phyloP scores from a whole-genome alignment of 176 grass and related monocot species.

The Rhynchospora pubera region DNA sequence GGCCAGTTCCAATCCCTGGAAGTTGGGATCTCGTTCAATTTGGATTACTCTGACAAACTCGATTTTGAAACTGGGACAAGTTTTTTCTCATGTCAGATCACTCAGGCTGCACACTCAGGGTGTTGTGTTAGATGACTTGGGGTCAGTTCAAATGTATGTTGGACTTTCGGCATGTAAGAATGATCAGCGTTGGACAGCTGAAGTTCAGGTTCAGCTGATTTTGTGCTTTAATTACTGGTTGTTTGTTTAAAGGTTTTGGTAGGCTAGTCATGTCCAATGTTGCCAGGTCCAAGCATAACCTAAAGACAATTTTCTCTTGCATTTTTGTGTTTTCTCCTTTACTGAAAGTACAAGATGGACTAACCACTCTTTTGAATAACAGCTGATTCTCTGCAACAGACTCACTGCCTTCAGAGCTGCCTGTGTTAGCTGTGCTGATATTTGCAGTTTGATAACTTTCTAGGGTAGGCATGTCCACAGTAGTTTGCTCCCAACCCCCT shows the following conservation, averaged over 20 bases:
- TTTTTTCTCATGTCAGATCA: background rate
- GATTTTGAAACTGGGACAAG: too few species aligned
- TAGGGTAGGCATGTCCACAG: constrained; percentile 55
- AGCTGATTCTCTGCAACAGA: constrained; percentile 42
- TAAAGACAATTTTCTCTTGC: background rate
- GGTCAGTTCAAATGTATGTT: background rate
- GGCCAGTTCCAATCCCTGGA: too few species aligned
- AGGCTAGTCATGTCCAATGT: background rate
- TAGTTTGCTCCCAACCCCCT: constrained; percentile 83
- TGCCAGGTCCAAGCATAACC: background rate
- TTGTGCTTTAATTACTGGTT: too few species aligned
- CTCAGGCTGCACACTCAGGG: background rate
- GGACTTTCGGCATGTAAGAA: constrained; percentile 1
- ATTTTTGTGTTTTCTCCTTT: background rate
- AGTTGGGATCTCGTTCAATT: background rate
- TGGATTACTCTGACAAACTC: background rate
- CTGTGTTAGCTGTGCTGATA: constrained; percentile 53
- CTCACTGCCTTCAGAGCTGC: constrained; percentile 29
- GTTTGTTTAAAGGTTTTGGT: background rate
- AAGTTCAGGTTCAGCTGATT: too few species aligned
- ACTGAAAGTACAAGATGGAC: background rate
- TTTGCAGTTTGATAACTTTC: constrained; percentile 97
- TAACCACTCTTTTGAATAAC: constrained; percentile 92
- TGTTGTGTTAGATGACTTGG: background rate
- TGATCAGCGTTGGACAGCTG: background rate